Conservation (phyloP, 192 early-diverging fungal genomes). For the Spinellus fusiger region DNA sequence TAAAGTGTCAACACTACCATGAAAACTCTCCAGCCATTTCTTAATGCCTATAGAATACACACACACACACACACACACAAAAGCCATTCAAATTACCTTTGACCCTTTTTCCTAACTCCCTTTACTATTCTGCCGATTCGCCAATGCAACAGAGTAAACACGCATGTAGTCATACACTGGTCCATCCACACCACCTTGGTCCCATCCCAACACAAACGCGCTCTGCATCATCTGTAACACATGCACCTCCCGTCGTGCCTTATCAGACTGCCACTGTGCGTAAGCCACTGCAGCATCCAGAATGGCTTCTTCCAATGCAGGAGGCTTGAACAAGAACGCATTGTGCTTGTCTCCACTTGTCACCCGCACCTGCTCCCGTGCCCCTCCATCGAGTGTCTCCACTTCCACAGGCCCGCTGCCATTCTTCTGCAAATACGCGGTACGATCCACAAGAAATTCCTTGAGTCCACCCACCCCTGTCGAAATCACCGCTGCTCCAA, state of each 20-base stretch:
- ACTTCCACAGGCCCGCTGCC: neutral
- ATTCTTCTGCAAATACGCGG: neutral
- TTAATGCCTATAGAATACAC: neutral
- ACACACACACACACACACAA: neutral
- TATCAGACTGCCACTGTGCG: conserved; percentile 8
- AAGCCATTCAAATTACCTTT: neutral
- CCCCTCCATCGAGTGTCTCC: neutral
- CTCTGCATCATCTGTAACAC: conserved; percentile 34
- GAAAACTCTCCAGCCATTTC: too few species aligned
- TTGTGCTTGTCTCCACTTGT: conserved; percentile 21
- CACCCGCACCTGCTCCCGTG: neutral
- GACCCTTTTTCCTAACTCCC: neutral
- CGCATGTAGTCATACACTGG: conserved; percentile 40
- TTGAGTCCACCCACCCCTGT: conserved; percentile 44
- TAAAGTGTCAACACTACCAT: too few species aligned
- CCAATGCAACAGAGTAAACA: conserved; percentile 29
- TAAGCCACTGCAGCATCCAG: conserved; percentile 26
- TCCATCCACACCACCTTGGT: conserved; percentile 25
- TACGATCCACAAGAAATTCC: conserved; percentile 47
- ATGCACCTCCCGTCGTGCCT: conserved; percentile 28
- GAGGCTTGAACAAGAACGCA: conserved; percentile 27
- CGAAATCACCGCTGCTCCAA: conserved; percentile 46
- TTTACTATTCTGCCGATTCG: neutral
- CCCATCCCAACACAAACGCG: conserved; percentile 41
- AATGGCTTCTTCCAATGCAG: conserved; percentile 27